Conservation (phyloP, 2,329 filamentous ascomycete genomes). For the Penicillium crustosum region DNA sequence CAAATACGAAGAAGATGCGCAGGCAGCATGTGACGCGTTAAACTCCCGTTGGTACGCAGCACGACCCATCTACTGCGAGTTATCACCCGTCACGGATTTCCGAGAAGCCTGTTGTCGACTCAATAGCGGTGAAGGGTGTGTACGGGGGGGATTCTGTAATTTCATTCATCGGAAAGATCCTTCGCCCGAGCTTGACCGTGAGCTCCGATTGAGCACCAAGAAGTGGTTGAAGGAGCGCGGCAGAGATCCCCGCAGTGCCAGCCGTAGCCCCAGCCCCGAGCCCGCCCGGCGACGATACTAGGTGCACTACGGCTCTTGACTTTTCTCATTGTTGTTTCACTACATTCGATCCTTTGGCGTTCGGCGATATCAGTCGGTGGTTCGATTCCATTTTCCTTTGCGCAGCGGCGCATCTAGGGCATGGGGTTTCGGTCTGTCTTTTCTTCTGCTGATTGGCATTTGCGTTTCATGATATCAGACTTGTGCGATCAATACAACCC, state of each 20-base stretch:
- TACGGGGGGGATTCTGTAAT: slow-evolving; percentile 96
- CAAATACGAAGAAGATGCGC: slow-evolving; percentile 98
- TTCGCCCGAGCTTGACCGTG: slow-evolving; percentile 79
- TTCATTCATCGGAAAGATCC: slow-evolving; percentile 99
- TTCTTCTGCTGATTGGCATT: slow-evolving; percentile 20
- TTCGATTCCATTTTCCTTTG: slow-evolving; percentile 20
- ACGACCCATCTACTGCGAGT: slow-evolving; percentile 95
- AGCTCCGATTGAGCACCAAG: slow-evolving; percentile 84
- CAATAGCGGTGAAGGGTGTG: slow-evolving; percentile 92
- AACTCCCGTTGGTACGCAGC: slow-evolving; percentile 97
- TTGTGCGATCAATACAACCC: slow-evolving; percentile 16
- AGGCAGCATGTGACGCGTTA: slow-evolving; percentile 88
- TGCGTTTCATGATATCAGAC: slow-evolving; percentile 35
- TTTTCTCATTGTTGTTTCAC: slow-evolving; percentile 12
- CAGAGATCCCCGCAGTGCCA: slow-evolving; percentile 77
- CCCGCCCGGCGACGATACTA: slow-evolving; percentile 72
- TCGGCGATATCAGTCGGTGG: slow-evolving; percentile 22
- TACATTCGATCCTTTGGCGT: slow-evolving; percentile 22
- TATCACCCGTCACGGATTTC: slow-evolving; percentile 96
- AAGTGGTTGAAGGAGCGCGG: slow-evolving; percentile 91
- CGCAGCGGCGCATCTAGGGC: slow-evolving; percentile 18
- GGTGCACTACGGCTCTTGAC: slow-evolving; percentile 14
- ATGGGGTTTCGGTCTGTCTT: slow-evolving; percentile 17
- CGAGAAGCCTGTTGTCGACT: slow-evolving; percentile 94
- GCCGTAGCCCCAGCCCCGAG: slow-evolving; percentile 81